Conservation (phyloP, 1,284 basidiomycete species). For the Moesziomyces sp. region DNA sequence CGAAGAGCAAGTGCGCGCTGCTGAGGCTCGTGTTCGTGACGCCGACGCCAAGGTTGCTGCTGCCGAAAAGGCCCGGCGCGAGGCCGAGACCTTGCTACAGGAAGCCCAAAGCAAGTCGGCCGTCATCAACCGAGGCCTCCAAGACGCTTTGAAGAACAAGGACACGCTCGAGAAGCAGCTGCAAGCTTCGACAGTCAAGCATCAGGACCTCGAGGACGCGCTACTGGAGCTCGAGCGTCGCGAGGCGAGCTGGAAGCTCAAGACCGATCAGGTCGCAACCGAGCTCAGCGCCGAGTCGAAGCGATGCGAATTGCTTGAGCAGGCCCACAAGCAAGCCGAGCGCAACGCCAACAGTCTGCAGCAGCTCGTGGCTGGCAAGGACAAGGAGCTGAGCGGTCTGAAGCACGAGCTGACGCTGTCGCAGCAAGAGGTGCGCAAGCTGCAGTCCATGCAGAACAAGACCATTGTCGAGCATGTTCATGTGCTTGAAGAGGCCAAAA, state of each 20-base stretch:
- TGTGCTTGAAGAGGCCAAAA: slow-evolving; percentile 95
- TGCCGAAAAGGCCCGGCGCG: slow-evolving; percentile 78
- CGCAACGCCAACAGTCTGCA: slow-evolving; percentile 72
- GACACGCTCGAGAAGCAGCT: slow-evolving; percentile 78
- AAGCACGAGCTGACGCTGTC: slow-evolving; percentile 76
- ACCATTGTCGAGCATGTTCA: slow-evolving; percentile 99
- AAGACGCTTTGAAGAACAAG: slow-evolving; percentile 39
- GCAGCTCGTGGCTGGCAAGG: slow-evolving; percentile 78
- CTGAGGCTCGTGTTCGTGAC: slow-evolving; percentile 64
- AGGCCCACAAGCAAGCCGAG: slow-evolving; percentile 73
- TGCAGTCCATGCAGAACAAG: slow-evolving; percentile 84
- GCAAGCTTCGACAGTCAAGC: slow-evolving; percentile 72
- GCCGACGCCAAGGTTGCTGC: slow-evolving; percentile 74
- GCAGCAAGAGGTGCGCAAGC: slow-evolving; percentile 75
- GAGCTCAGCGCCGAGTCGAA: slow-evolving; percentile 61
- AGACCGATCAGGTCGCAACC: slow-evolving; percentile 46
- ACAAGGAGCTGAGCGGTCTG: slow-evolving; percentile 84
- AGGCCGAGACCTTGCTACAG: slow-evolving; percentile 80
- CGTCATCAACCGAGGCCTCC: slow-evolving; percentile 46
- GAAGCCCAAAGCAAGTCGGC: slow-evolving; percentile 74
- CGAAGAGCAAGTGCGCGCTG: slow-evolving; percentile 27
- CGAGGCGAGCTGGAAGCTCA: slow-evolving; percentile 52
- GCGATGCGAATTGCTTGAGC: slow-evolving; percentile 64
- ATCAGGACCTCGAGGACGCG: slow-evolving; percentile 60
- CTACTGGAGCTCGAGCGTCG: slow-evolving; percentile 54